Conservation (phyloP, 2,329 filamentous ascomycete species). For the Xylaria sp. region DNA sequence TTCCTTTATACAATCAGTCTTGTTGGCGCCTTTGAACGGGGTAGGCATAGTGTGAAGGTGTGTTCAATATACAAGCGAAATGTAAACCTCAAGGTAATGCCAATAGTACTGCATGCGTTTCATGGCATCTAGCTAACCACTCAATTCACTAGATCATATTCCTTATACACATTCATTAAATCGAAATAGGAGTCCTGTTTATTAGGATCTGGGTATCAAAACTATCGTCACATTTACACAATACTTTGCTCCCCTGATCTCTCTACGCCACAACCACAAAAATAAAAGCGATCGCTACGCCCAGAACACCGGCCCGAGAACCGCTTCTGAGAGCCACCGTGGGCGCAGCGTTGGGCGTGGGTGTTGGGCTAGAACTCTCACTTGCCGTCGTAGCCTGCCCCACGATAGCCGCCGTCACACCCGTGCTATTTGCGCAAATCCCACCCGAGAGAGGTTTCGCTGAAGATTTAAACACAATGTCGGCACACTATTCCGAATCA, state of each 20-base stretch:
- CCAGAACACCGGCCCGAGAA: neutral
- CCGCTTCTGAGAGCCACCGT: neutral
- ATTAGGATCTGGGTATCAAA: conserved; percentile 22
- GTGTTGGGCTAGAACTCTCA: conserved; percentile 15
- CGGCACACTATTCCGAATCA: conserved; percentile 68
- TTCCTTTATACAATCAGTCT: conserved; percentile 7
- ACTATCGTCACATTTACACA: conserved; percentile 10
- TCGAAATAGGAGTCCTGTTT: neutral
- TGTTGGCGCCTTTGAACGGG: neutral
- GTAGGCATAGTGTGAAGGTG: neutral
- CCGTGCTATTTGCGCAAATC: conserved; percentile 69
- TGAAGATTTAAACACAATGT: conserved; percentile 72
- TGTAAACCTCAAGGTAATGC: conserved; percentile 14
- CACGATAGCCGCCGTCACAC: conserved; percentile 58
- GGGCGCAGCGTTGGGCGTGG: conserved; percentile 19
- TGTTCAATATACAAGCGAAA: conserved; percentile 5
- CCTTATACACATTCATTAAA: conserved; percentile 11
- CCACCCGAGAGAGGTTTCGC: conserved; percentile 58
- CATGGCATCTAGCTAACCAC: conserved; percentile 12
- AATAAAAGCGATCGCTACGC: conserved; percentile 3
- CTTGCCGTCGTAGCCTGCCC: conserved; percentile 37
- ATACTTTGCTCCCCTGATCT: neutral
- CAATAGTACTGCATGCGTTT: neutral
- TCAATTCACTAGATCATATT: conserved; percentile 26
- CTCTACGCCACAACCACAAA: conserved; percentile 20